A percentile compares a stretch with the other conserved stretches of the same genome.
Evolutionary conservation across 306 rosid species (phyloP).

Genomic region (Parietaria judaica): DNA sequence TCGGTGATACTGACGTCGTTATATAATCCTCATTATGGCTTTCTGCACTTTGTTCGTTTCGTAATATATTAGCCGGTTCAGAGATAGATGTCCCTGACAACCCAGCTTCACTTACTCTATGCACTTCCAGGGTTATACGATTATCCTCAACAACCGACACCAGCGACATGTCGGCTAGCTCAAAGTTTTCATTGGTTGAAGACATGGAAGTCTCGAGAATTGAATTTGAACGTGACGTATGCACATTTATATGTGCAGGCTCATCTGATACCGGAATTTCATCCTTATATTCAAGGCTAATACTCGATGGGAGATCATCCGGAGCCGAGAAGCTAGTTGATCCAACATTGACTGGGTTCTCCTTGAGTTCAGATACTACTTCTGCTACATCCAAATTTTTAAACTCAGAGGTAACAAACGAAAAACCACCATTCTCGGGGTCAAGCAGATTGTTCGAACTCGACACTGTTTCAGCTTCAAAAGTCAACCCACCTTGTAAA

Average conservation of each 20-base stretch:
- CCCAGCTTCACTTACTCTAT: constrained; percentile 25
- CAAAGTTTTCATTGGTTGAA: constrained; percentile 33
- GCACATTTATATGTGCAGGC: constrained; percentile 22
- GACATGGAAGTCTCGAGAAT: constrained; percentile 35
- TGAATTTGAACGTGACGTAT: constrained; percentile 29
- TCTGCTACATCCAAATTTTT: constrained; percentile 45
- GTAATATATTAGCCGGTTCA: constrained; percentile 25
- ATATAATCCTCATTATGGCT: constrained; percentile 26
- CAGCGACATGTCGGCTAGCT: constrained; percentile 27
- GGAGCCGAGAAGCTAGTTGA: constrained; percentile 25
- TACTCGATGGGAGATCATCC: constrained; percentile 26
- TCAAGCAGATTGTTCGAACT: constrained; percentile 26
- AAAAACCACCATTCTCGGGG: constrained; percentile 40
- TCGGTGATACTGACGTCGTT: constrained; percentile 44
- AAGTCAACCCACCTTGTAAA: constrained; percentile 28
- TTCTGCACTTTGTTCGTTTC: constrained; percentile 30
- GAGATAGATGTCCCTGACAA: constrained; percentile 24
- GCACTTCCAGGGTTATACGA: constrained; percentile 37
- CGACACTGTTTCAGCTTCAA: constrained; percentile 24
- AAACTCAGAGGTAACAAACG: constrained; percentile 37
- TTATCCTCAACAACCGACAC: constrained; percentile 31
- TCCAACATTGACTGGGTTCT: constrained; percentile 33
- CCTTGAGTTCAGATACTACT: constrained; percentile 35
- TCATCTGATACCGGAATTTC: constrained; percentile 30
- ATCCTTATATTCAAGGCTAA: constrained; percentile 39